Evolutionary conservation across 2,329 filamentous ascomycete species (phyloP).

Genomic region (Fusarium succisae): DNA sequence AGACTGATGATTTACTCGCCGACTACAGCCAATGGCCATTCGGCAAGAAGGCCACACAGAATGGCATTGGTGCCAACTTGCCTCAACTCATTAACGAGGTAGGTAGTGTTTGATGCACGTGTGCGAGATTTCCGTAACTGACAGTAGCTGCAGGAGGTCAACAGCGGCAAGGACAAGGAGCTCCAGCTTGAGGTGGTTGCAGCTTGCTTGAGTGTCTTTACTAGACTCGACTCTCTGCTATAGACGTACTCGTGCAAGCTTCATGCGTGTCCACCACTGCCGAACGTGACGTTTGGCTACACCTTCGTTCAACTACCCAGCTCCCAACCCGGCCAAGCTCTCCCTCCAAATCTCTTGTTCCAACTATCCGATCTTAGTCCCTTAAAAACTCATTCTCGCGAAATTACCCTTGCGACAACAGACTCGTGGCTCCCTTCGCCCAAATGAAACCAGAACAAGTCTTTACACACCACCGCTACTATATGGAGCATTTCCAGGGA

Average conservation of each 20-base stretch:
- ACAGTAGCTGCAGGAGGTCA: conserved; percentile 70
- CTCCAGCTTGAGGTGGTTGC: conserved; percentile 97
- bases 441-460: conserved; percentile 5
- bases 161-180: conserved; percentile 89
- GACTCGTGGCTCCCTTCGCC: conserved; percentile 14
- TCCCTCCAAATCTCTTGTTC: conserved; percentile 24
- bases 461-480: conserved; percentile 12
- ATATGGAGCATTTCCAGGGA: conserved; percentile 33
- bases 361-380: conserved; percentile 24
- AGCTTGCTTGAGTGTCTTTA: conserved; percentile 97
- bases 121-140: conserved; percentile 7
- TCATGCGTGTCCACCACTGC: conserved; percentile 14
- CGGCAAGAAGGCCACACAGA: conserved; percentile 78
- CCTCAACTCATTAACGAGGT: conserved; percentile 85
- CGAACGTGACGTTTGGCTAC: conserved; percentile 20
- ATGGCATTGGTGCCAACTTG: conserved; percentile 91
- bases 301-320: conserved; percentile 30
- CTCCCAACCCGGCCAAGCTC: conserved; percentile 29
- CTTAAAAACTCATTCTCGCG: conserved; percentile 16
- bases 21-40: conserved; percentile 99
- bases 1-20: conserved; percentile 93
- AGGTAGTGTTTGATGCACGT: conserved; percentile 31
- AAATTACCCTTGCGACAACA: conserved; percentile 27
- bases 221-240: conserved; percentile 93
- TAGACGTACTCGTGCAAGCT: conserved; percentile 54